Percentiles rank a stretch among this genome's conserved stretches.
phyloP scores from a whole-genome alignment of 305 asterid species.

The Caryopteris hybrid region DNA sequence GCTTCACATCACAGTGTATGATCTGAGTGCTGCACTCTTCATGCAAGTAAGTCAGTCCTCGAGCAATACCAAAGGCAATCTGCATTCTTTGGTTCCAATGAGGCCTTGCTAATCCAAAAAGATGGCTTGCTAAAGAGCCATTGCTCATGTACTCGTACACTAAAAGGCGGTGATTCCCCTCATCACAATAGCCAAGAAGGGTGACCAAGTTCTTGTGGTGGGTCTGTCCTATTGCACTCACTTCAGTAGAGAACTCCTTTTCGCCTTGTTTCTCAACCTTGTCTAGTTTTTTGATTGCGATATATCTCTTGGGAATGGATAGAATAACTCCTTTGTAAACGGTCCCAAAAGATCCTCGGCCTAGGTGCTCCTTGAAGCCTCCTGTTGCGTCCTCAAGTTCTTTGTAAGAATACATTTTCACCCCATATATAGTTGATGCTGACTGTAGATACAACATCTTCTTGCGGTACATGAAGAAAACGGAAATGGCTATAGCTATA shows the following conservation, averaged over 20 bases:
- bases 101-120: constrained; percentile 26
- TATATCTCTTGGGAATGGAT: background rate
- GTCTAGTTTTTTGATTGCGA: constrained; percentile 33
- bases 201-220: constrained; percentile 41
- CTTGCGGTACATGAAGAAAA: constrained; percentile 7
- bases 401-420: constrained; percentile 24
- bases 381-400: constrained; percentile 36
- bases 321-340: constrained; percentile 23
- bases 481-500: background rate
- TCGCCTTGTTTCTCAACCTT: constrained; percentile 26
- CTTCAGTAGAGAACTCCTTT: constrained; percentile 37
- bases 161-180: constrained; percentile 23
- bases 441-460: constrained; percentile 15
- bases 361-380: constrained; percentile 29
- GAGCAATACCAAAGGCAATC: constrained; percentile 28
- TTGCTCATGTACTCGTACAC: constrained; percentile 44
- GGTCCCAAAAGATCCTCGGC: constrained; percentile 31
- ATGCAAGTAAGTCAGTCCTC: constrained; percentile 37
- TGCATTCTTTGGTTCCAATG: constrained; percentile 32
- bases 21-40: constrained; percentile 44
- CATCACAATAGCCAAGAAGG: constrained; percentile 36
- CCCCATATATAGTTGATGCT: background rate
- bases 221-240: constrained; percentile 29
- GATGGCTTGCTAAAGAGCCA: constrained; percentile 23
- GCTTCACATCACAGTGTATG: constrained; percentile 44